A percentile compares a stretch with the other conserved stretches of the same genome.
These are phyloP conservation scores for Gossypium turneri DNA, from an alignment of 345 rosid species.

Conservation along the genomic window DNA sequence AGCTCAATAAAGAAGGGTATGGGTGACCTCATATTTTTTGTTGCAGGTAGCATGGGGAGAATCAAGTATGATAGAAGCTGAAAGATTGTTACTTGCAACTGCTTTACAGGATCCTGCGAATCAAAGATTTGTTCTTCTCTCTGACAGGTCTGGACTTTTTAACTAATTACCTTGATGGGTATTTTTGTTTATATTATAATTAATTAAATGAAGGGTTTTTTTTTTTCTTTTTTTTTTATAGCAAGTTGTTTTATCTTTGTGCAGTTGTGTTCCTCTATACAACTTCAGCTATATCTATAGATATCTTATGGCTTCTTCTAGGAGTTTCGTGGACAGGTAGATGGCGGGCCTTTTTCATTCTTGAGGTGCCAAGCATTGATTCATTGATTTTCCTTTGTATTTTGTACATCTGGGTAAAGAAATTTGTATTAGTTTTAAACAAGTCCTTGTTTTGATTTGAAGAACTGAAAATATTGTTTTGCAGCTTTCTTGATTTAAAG, in stretches of 20 bases:
- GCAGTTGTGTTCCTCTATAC: constrained; percentile 91
- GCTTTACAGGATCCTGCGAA: constrained; percentile 78
- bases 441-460: constrained; percentile 5
- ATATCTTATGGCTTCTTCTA: constrained; percentile 72
- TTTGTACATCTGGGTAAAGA: background rate
- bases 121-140: constrained; percentile 85
- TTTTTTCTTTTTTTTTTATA: background rate
- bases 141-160: constrained; percentile 62
- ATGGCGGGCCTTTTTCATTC: constrained; percentile 36
- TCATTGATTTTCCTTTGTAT: background rate
- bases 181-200: background rate
- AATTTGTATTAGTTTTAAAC: constrained; percentile 9
- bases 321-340: constrained; percentile 96
- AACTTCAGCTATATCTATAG: constrained; percentile 75
- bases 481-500: constrained; percentile 66
- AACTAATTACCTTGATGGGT: background rate
- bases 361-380: constrained; percentile 35
- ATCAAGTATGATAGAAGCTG: constrained; percentile 85
- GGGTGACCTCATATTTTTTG: background rate
- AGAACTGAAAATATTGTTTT: constrained; percentile 19
- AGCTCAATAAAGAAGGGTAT: background rate
- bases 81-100: constrained; percentile 65
- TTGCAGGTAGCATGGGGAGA: constrained; percentile 86
- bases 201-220: background rate
- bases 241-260: constrained; percentile 17